Percentiles rank a stretch among this genome's conserved stretches.
Evolutionary conservation across 257 asterid species (phyloP).

Genomic region (Cruciata laevipes): DNA sequence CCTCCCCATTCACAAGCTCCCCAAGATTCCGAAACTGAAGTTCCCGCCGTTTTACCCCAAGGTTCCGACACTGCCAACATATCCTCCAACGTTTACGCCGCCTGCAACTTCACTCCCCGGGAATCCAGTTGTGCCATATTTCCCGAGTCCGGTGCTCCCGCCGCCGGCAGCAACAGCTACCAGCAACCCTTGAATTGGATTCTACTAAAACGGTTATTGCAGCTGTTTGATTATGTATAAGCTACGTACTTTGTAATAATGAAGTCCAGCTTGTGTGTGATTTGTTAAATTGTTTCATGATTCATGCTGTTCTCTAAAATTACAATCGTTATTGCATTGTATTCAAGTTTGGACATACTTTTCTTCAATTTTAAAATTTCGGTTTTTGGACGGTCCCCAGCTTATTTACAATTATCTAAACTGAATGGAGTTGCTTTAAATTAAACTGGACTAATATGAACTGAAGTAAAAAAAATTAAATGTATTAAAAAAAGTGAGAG

Average conservation of each 20-base stretch:
- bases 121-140: slow-evolving; percentile 7
- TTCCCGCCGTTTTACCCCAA: not conserved
- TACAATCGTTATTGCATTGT: no score
- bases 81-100: slow-evolving; percentile 1
- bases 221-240: not conserved
- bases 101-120: no score
- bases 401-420: no score
- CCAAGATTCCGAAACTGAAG: not conserved
- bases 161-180: slow-evolving; percentile 6
- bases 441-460: no score
- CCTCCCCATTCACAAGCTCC: not conserved
- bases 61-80: not conserved
- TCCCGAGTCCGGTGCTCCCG: slow-evolving; percentile 10
- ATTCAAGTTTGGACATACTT: no score
- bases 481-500: no score
- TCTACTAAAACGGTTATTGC: no score
- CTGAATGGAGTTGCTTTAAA: no score
- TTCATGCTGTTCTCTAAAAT: no score
- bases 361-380: no score
- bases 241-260: not conserved
- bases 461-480: no score
- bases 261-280: not conserved
- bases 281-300: not conserved
- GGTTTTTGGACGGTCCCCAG: no score
- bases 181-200: slow-evolving; percentile 2